Conservation (phyloP, 768 basidiomycete species). For the Amanita fuliginea region DNA sequence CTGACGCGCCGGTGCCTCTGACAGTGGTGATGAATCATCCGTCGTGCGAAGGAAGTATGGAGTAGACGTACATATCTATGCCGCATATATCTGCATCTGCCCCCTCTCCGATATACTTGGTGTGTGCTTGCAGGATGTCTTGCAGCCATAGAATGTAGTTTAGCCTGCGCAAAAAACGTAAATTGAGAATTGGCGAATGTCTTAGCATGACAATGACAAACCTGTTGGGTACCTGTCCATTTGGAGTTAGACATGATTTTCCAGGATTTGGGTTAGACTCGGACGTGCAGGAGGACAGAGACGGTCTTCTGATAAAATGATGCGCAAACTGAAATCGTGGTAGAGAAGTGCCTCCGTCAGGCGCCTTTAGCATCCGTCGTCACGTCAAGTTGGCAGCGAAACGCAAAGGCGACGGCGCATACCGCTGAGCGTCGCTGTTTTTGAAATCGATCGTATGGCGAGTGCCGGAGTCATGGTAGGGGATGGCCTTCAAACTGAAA, state of each 20-base stretch:
- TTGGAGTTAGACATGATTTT: too few species aligned
- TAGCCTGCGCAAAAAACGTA: too few species aligned
- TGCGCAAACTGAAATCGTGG: slow-evolving; percentile 57
- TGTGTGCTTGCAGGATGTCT: slow-evolving; percentile 40
- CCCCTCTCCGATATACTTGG: slow-evolving; percentile 5
- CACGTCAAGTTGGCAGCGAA: not conserved
- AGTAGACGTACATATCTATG: slow-evolving; percentile 57
- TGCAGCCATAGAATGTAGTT: slow-evolving; percentile 81
- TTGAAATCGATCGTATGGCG: slow-evolving; percentile 61
- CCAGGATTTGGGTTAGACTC: too few species aligned
- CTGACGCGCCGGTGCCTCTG: slow-evolving; percentile 87
- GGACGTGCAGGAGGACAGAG: slow-evolving; percentile 76
- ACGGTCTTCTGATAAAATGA: slow-evolving; percentile 57
- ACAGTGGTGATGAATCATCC: not conserved
- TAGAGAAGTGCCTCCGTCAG: slow-evolving; percentile 72
- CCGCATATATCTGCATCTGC: slow-evolving; percentile 27
- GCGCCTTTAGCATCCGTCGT: slow-evolving; percentile 39
- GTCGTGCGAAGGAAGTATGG: too few species aligned
- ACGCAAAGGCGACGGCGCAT: too few species aligned
- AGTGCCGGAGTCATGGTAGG: too few species aligned
- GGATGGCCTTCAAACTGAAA: slow-evolving; percentile 12
- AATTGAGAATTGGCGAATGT: not conserved
- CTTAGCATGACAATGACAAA: slow-evolving; percentile 18
- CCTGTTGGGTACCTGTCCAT: slow-evolving; percentile 61
- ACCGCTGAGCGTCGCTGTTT: slow-evolving; percentile 63